Percentiles rank a stretch among this genome's conserved stretches.
These are phyloP conservation scores for Paragyromitra xinjiangensis DNA, from an alignment of 495 filamentous ascomycete species.

Conservation along the genomic window DNA sequence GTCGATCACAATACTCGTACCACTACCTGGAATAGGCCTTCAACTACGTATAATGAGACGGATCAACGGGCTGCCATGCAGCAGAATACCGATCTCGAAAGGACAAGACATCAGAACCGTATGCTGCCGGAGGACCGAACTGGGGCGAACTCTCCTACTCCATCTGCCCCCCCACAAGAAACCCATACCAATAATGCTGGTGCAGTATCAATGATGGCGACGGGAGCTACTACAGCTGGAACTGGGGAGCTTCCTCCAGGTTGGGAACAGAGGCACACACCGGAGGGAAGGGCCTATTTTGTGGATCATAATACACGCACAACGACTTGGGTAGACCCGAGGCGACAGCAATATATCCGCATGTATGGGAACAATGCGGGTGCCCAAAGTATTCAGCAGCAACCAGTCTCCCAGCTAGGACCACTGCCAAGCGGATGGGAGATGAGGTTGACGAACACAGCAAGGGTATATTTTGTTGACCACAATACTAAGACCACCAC, in stretches of 20 bases:
- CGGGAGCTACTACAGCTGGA: slow-evolving; percentile 91
- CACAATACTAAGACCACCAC: slow-evolving; percentile 99
- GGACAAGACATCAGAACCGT: slow-evolving; percentile 90
- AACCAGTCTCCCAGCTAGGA: slow-evolving; percentile 97
- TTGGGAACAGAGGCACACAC: slow-evolving; percentile 95
- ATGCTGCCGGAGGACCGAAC: slow-evolving; percentile 96
- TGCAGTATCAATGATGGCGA: slow-evolving; percentile 89
- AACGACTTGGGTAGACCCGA: slow-evolving; percentile 99
- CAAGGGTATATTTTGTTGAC: slow-evolving; percentile 97
- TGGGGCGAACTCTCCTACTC: slow-evolving; percentile 88
- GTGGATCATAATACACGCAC: slow-evolving; percentile 99
- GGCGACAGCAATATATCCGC: slow-evolving; percentile 95
- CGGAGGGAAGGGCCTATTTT: slow-evolving; percentile 94
- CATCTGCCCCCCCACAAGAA: slow-evolving; percentile 70
- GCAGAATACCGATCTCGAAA: slow-evolving; percentile 88
- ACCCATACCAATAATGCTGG: slow-evolving; percentile 63
- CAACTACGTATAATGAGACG: slow-evolving; percentile 78
- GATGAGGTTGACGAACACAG: slow-evolving; percentile 98
- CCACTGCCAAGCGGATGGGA: slow-evolving; percentile 98
- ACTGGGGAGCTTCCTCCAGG: slow-evolving; percentile 94
- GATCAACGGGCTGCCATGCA: slow-evolving; percentile 81
- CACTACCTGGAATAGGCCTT: slow-evolving; percentile 93
- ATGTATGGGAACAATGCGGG: slow-evolving; percentile 86
- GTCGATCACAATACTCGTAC: slow-evolving; percentile 97
- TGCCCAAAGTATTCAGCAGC: slow-evolving; percentile 81